Evolutionary conservation across 257 asterid species (phyloP), one percentile per base, ranked within the genome.

Genomic region (Nicotiana tomentosiformis): DNA sequence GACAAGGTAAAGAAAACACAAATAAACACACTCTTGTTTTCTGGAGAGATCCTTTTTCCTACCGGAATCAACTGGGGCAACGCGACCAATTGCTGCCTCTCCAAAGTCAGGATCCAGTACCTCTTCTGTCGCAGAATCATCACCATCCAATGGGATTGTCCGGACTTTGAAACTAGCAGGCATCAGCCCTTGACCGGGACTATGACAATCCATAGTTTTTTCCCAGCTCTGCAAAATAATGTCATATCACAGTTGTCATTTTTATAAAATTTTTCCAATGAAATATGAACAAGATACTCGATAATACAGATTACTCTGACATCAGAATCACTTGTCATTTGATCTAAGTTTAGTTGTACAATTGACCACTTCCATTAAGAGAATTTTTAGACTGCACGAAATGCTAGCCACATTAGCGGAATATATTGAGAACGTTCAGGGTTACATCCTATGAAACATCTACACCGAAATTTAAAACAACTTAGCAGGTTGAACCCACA

Each of bases 151-250:
- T 37, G 93, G 93, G 53, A 90, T 92, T 43, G 95, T 90, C 7
- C 97, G 90, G 49, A 91, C 93, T 87, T 92, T 92, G 79, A 92
- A 92, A 88, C 97, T 92, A 78, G 95, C 95, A 43, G 97, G 97
- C 97, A 92, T 92, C 89, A 92, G 55, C 60, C 97, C 97, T 87
- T 92, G 97, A 81, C 95, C 97, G 20, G 97, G 97, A 83, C 97
- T 92, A 89, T 92, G 93, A 78, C 97, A 92, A 87, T 92, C 97
- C 90, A 92, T 89, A 9, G 97, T 92, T 87, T 92, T 92, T 87
- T 92, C 97, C 97, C 97, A 92, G 86, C 97, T 92, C 97, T 92
- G 89, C 37, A 77, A 78, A 82, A 83, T 17, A 76, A 18, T 58
- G 77, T 32, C 51, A 37, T 15, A 49, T 33, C 26, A 43, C 8